Percentiles rank a stretch among this genome's conserved stretches.
Evolutionary conservation across 108 stramenopile species (phyloP).

Genomic region (Discostella stelligeroides): DNA sequence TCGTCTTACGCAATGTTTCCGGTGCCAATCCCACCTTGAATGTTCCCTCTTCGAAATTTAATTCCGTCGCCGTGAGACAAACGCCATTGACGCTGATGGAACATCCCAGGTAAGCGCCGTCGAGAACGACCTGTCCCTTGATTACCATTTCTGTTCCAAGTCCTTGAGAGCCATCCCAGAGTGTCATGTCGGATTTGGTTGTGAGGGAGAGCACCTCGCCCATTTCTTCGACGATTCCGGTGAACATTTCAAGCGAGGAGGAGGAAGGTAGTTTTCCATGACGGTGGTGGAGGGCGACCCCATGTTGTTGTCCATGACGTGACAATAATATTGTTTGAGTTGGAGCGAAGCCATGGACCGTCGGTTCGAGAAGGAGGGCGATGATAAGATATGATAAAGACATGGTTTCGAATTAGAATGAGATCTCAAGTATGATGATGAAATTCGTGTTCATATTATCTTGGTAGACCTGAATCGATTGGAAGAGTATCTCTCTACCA

Average conservation of each 20-base stretch:
- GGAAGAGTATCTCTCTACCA: too few species aligned
- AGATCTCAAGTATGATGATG: neutral
- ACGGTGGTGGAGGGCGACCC: too few species aligned
- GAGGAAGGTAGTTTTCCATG: too few species aligned
- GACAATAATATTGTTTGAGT: slow-evolving; percentile 7
- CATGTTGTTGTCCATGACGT: neutral
- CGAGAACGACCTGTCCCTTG: slow-evolving; percentile 75
- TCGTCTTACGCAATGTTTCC: slow-evolving; percentile 90
- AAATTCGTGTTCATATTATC: neutral
- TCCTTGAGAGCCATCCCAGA: slow-evolving; percentile 94
- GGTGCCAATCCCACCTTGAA: slow-evolving; percentile 94
- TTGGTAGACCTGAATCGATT: too few species aligned
- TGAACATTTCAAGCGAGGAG: slow-evolving; percentile 81
- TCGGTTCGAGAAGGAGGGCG: neutral
- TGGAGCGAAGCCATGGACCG: slow-evolving; percentile 4
- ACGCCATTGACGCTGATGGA: slow-evolving; percentile 98
- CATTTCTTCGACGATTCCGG: slow-evolving; percentile 99
- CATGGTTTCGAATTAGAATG: slow-evolving; percentile 1
- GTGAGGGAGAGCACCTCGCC: slow-evolving; percentile 84
- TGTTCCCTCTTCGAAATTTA: slow-evolving; percentile 52
- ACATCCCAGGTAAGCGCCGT: slow-evolving; percentile 94
- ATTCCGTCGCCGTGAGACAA: slow-evolving; percentile 93
- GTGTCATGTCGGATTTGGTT: slow-evolving; percentile 76
- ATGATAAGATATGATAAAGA: neutral
- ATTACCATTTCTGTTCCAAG: slow-evolving; percentile 83